Base-by-base conservation (phyloP, 2,329 filamentous ascomycete genomes). In the Lachnellula subtilissima region DNA sequence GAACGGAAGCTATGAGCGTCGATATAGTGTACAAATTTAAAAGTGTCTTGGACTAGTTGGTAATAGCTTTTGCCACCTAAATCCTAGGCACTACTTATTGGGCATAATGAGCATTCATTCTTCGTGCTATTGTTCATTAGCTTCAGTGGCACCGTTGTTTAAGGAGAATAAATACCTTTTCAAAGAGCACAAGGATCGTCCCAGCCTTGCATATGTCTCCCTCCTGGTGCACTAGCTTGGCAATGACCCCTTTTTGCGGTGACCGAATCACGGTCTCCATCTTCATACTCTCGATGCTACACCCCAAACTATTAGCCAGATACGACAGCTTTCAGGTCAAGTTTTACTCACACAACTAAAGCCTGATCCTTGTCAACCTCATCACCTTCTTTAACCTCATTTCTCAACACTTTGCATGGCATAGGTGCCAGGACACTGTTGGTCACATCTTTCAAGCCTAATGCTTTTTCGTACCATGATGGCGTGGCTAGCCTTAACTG, bases 381-480 rank as follows among this genome's bases (percentile, higher is more conserved):
- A 61, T 96, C 84, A 0, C 94, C 94, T 64, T 91, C 91, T 28
- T 80, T 75, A 0, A 97, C 91, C 72, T 96, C 89, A 48, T 97
- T 94, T 62, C 90, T 85, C 59, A 99, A 75, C 25, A 99, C 87
- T 75, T 97, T 97, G 75, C 94, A 97, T 1, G 94, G 94, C 94
- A 99, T 99, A 0, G 94, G 94, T 22, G 94, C 91, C 23, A 89
- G 79, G 1, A 97, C 91, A 52, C 88, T 94, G 57, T 93, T 92
- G 6, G 85, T 79, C 0, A 82, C 81, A 67, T 96, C 90, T 70
- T 90, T 92, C 60, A 89, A 75, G 0, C 93, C 92, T 7, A 97
- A 78, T 0, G 91, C 91, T 73, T 95, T 93, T 65, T 91, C 89
- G 56, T 88, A 87, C 91, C 92, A 99, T 46, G 78, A 77, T 0